These are phyloP conservation scores for Penicillium pancosmium DNA, from an alignment of 495 filamentous ascomycete genomes.

Conservation along the genomic window DNA sequence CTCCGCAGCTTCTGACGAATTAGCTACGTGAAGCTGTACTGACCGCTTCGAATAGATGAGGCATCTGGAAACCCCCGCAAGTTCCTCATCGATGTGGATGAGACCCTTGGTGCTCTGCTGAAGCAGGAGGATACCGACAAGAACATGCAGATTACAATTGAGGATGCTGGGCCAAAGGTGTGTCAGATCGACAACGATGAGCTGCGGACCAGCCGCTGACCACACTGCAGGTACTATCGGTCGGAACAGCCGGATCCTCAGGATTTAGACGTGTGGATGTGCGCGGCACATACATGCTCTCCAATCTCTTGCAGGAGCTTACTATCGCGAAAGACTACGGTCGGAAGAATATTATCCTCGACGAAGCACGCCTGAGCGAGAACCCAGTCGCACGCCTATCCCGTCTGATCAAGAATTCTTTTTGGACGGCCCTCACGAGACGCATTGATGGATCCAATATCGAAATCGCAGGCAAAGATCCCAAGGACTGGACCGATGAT, in stretches of 20 bases:
- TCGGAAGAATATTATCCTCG: constrained; percentile 80
- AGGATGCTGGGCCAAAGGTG: constrained; percentile 93
- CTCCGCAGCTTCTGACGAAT: neutral
- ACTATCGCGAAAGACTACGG: constrained; percentile 86
- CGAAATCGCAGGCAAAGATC: constrained; percentile 78
- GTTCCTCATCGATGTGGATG: constrained; percentile 77
- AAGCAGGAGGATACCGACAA: constrained; percentile 85
- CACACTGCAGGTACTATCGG: constrained; percentile 62
- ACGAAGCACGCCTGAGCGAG: constrained; percentile 85
- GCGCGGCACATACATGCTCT: constrained; percentile 93
- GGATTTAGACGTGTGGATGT: constrained; percentile 84
- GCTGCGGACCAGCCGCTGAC: constrained; percentile 2
- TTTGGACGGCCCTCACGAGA: constrained; percentile 88
- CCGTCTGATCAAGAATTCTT: constrained; percentile 81
- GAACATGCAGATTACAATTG: constrained; percentile 95
- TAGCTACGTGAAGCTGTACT: constrained; percentile 11
- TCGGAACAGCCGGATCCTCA: constrained; percentile 84
- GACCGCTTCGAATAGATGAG: constrained; percentile 47
- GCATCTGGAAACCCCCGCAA: constrained; percentile 56
- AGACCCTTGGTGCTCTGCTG: constrained; percentile 70
- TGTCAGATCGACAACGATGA: constrained; percentile 6
- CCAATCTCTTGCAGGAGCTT: constrained; percentile 92
- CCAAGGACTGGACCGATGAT: constrained; percentile 88
- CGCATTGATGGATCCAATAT: constrained; percentile 89
- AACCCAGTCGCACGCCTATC: constrained; percentile 87